Percentiles rank a stretch among this genome's conserved stretches.
phyloP scores from a whole-genome alignment of 2,329 filamentous ascomycete genomes.

The Sporothrix dimorphospora region DNA sequence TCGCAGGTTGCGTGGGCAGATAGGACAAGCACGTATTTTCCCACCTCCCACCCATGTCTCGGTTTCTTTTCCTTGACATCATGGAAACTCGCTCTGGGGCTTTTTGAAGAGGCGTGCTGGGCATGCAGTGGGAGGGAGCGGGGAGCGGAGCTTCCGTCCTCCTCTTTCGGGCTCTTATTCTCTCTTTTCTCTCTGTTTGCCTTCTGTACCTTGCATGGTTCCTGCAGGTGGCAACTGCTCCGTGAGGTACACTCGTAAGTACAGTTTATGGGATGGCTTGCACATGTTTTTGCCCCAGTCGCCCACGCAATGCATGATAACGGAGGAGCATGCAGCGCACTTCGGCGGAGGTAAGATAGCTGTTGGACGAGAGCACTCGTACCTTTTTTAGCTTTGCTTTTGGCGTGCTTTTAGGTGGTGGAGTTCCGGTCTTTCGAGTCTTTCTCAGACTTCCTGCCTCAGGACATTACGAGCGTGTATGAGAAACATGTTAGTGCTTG shows the following conservation, averaged over 20 bases:
- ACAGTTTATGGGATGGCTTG: not conserved
- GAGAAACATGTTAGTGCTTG: not conserved
- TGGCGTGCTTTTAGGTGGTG: not conserved
- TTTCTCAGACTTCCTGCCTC: not conserved
- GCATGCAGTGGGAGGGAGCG: not conserved
- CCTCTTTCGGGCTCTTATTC: not conserved
- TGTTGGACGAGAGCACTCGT: constrained; percentile 6
- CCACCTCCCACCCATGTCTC: not conserved
- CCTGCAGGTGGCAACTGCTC: constrained; percentile 25
- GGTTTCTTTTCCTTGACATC: not conserved
- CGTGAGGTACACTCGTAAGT: no score
- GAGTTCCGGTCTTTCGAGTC: not conserved
- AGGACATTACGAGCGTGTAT: constrained; percentile 21
- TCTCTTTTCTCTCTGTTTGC: constrained; percentile 8
- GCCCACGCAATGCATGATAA: constrained; percentile 19
- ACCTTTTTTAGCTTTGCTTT: not conserved
- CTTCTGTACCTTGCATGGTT: constrained; percentile 30
- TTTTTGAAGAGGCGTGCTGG: constrained; percentile 11
- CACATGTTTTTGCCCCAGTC: constrained; percentile 4
- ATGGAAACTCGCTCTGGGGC: not conserved
- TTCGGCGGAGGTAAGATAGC: not conserved
- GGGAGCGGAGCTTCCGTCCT: not conserved
- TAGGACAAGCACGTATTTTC: constrained; percentile 5
- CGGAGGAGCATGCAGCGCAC: not conserved
- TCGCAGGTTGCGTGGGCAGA: not conserved